Evolutionary conservation across 768 basidiomycete species (phyloP).

Genomic region (Lentinula raphanica): DNA sequence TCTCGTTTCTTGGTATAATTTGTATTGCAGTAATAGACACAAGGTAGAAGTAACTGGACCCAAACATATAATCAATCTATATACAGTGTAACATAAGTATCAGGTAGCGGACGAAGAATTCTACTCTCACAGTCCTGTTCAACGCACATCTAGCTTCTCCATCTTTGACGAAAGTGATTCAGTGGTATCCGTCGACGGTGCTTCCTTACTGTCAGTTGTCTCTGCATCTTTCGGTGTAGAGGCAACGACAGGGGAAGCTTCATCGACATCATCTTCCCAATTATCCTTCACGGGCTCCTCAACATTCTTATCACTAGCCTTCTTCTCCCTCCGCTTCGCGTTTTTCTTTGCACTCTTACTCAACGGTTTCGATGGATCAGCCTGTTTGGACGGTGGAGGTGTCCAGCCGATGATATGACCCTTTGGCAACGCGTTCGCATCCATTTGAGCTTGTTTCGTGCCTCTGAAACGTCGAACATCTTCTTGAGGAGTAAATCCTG

Average conservation of each 20-base stretch:
- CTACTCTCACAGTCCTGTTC: slow-evolving; percentile 11
- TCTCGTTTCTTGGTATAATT: slow-evolving; percentile 26
- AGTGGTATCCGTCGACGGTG: background rate
- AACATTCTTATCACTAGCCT: slow-evolving; percentile 45
- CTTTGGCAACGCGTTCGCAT: slow-evolving; percentile 58
- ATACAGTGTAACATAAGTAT: slow-evolving; percentile 4
- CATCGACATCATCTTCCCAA: slow-evolving; percentile 21
- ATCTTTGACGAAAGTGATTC: slow-evolving; percentile 43
- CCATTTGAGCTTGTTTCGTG: slow-evolving; percentile 69
- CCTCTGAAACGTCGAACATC: slow-evolving; percentile 85
- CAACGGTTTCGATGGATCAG: slow-evolving; percentile 34
- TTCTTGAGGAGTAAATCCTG: slow-evolving; percentile 93
- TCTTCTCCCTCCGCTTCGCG: slow-evolving; percentile 74
- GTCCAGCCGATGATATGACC: slow-evolving; percentile 83
- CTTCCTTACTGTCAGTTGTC: background rate
- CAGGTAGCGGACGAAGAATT: background rate
- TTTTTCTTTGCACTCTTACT: slow-evolving; percentile 82
- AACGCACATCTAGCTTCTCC: slow-evolving; percentile 54
- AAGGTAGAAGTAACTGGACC: background rate
- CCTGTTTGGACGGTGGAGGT: slow-evolving; percentile 37
- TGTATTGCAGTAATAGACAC: slow-evolving; percentile 20
- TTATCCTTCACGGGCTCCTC: slow-evolving; percentile 25
- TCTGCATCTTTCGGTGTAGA: background rate
- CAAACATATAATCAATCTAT: slow-evolving; percentile 4
- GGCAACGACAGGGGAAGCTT: slow-evolving; percentile 10